These are phyloP conservation scores for Penicillium concentricum DNA, from an alignment of 2,329 filamentous ascomycete genomes.

Conservation along the genomic window DNA sequence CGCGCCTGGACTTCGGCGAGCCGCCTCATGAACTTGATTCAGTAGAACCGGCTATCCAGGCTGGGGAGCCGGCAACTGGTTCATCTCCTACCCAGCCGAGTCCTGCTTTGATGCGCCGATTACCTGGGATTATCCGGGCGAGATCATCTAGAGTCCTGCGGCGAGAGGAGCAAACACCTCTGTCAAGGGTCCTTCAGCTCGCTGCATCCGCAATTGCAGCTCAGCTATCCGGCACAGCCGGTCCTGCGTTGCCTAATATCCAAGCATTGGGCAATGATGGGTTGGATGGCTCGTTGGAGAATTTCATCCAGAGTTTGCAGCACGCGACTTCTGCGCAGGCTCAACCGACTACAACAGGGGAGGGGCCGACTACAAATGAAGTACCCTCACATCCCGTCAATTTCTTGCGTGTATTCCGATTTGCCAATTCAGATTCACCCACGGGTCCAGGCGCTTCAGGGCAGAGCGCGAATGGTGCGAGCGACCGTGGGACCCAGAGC, in stretches of 20 bases:
- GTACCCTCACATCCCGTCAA: conserved; percentile 58
- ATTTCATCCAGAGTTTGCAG: conserved; percentile 62
- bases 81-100: conserved; percentile 26
- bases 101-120: conserved; percentile 37
- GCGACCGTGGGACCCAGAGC: conserved; percentile 23
- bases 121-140: conserved; percentile 49
- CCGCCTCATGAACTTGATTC: conserved; percentile 43
- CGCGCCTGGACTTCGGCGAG: conserved; percentile 42
- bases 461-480: conserved; percentile 26
- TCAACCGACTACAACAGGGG: conserved; percentile 37
- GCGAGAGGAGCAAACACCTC: conserved; percentile 61
- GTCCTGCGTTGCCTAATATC: conserved; percentile 55
- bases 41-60: conserved; percentile 39
- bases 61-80: conserved; percentile 29
- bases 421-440: conserved; percentile 53
- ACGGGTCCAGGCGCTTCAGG: conserved; percentile 22
- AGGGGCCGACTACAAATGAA: conserved; percentile 36
- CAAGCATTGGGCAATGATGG: conserved; percentile 55
- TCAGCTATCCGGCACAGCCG: conserved; percentile 61
- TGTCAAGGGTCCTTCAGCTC: conserved; percentile 62
- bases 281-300: conserved; percentile 62
- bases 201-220: conserved; percentile 65
- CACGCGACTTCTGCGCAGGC: conserved; percentile 60
- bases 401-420: conserved; percentile 68
- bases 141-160: conserved; percentile 54